These are phyloP conservation scores for Leucosporidium scottii DNA, from an alignment of 768 basidiomycete genomes.

Conservation along the genomic window DNA sequence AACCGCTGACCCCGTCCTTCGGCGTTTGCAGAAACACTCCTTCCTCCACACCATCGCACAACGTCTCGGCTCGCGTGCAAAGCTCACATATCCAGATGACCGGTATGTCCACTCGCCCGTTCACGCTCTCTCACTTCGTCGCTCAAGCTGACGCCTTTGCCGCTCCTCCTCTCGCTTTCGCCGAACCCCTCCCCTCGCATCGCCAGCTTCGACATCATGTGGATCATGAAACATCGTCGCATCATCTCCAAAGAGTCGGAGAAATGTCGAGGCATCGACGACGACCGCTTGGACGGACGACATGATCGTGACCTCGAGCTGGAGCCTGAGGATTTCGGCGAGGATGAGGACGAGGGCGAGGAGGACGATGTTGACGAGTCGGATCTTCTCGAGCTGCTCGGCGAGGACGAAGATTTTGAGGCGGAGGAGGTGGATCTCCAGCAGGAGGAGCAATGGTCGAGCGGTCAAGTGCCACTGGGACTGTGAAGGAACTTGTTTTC, in stretches of 20 bases:
- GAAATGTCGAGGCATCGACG: slow-evolving; percentile 24
- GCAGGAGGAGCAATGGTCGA: too few species aligned
- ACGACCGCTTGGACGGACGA: neutral
- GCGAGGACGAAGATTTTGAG: too few species aligned
- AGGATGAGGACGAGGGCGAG: neutral
- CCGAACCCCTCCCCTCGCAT: too few species aligned
- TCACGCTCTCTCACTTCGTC: too few species aligned
- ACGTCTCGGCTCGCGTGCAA: slow-evolving; percentile 10
- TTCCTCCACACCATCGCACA: slow-evolving; percentile 17
- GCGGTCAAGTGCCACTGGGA: too few species aligned
- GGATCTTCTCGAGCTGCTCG: too few species aligned
- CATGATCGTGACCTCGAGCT: slow-evolving; percentile 26
- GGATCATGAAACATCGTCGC: slow-evolving; percentile 13
- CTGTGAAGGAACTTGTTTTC: too few species aligned
- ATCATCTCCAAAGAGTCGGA: slow-evolving; percentile 30
- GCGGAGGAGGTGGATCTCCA: too few species aligned
- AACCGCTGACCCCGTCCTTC: neutral
- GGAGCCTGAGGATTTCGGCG: neutral
- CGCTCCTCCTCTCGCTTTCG: too few species aligned
- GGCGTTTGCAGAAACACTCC: slow-evolving; percentile 26
- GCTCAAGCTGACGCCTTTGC: too few species aligned
- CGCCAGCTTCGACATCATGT: slow-evolving; percentile 29
- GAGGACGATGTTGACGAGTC: neutral
- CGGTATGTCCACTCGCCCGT: neutral
- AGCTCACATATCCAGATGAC: slow-evolving; percentile 23